A percentile compares a stretch with the other conserved stretches of the same genome.
These are phyloP conservation scores for Penicillium fimorum DNA, from an alignment of 495 filamentous ascomycete species.

Conservation along the genomic window DNA sequence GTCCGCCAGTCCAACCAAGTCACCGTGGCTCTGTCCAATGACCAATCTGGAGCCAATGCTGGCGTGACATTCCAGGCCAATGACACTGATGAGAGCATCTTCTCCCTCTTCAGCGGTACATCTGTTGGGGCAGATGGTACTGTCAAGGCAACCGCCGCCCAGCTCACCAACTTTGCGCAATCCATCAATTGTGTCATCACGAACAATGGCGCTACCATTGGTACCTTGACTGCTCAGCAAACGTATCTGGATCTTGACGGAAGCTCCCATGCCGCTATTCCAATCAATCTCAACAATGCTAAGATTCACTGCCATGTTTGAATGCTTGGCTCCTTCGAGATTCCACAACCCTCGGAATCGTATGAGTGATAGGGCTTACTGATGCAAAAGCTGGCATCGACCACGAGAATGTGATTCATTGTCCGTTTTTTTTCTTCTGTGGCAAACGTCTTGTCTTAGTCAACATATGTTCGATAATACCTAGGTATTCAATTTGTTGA, in stretches of 20 bases:
- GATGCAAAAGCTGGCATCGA: not conserved
- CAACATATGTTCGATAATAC: not conserved
- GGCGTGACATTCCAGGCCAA: conserved; percentile 18
- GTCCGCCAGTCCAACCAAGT: conserved; percentile 12
- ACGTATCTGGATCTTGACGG: conserved; percentile 27
- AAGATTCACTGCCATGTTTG: conserved; percentile 27
- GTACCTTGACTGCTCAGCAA: conserved; percentile 18
- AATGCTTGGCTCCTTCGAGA: conserved; percentile 16
- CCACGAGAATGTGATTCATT: not conserved
- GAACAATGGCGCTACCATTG: conserved; percentile 15
- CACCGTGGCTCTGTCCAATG: conserved; percentile 26
- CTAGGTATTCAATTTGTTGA: not conserved
- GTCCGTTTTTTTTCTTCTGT: not conserved
- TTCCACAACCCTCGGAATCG: not conserved
- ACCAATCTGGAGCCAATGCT: conserved; percentile 24
- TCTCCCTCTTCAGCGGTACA: conserved; percentile 21
- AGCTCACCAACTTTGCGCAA: conserved; percentile 21
- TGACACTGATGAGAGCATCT: conserved; percentile 13
- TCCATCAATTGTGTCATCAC: conserved; percentile 20
- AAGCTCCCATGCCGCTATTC: conserved; percentile 14
- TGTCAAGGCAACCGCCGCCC: conserved; percentile 20
- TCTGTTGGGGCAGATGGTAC: conserved; percentile 19
- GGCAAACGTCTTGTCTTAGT: not conserved
- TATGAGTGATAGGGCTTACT: no score
- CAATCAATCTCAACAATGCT: conserved; percentile 20